Evolutionary conservation across 352 stramenopile species (phyloP).

Genomic region (Pythium rishiriense): DNA sequence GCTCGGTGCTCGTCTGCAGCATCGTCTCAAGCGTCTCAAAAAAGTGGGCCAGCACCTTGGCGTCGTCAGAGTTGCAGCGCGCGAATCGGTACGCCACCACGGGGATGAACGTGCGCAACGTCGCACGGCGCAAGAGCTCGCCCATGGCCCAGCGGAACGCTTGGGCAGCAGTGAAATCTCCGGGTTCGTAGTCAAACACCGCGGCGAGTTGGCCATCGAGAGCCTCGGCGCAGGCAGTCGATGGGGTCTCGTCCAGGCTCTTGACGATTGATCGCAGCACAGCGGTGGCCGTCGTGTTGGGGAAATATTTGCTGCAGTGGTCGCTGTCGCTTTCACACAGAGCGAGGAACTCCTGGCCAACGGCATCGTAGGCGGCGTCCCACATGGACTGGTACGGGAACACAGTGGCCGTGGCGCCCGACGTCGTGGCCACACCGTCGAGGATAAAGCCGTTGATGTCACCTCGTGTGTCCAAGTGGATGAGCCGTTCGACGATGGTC

Average conservation of each 20-base stretch:
- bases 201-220: slow-evolving; percentile 5
- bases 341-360: slow-evolving; percentile 11
- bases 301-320: slow-evolving; percentile 21
- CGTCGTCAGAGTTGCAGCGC: slow-evolving; percentile 28
- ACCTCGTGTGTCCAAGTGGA: slow-evolving; percentile 16
- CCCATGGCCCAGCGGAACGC: slow-evolving; percentile 21
- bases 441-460: slow-evolving; percentile 24
- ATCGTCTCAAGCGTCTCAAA: slow-evolving; percentile 15
- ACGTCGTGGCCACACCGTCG: slow-evolving; percentile 23
- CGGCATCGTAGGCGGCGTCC: slow-evolving; percentile 11
- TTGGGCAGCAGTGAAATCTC: neutral
- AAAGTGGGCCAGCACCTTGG: slow-evolving; percentile 19
- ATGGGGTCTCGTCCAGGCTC: neutral
- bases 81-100: slow-evolving; percentile 28
- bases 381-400: slow-evolving; percentile 18
- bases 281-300: neutral
- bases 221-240: neutral
- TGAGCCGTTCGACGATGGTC: slow-evolving; percentile 27
- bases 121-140: slow-evolving; percentile 9
- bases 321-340: slow-evolving; percentile 6
- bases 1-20: neutral
- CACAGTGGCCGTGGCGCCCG: neutral
- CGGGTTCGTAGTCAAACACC: slow-evolving; percentile 5
- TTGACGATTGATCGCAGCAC: neutral
- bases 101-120: slow-evolving; percentile 31